Evolutionary conservation across 2,329 filamentous ascomycete genomes (phyloP), one percentile per base, ranked within the genome.

Genomic region (Pseudofabraea citricarpa): DNA sequence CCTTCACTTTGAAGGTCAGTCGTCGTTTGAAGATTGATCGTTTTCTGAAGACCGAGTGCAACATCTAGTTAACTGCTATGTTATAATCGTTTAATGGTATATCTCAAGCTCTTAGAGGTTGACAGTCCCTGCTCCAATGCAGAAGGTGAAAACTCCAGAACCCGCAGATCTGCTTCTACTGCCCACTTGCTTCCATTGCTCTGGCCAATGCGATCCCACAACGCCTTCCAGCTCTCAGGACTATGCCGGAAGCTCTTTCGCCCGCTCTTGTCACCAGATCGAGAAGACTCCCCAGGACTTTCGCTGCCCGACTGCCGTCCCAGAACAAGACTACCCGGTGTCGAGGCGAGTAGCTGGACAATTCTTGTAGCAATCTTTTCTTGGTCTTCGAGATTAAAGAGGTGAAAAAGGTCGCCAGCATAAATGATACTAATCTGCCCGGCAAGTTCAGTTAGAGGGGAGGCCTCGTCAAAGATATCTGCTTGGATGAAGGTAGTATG

Each of bases 351-450:
- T 15, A 49, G 29, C 13, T 20, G 40, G 7, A 47, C 45, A 13
- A 42, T 33, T 19, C 45, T 26, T 40, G 61, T 61, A 10, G 58
- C 58, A 18, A 62, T 58, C 36, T 59, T 52, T 9, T 66, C 51
- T 46, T 71, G 68, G 9, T 56, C 52, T 2, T 65, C 61, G 52
- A 58, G 65, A 26, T 57, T 56, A 49, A 70, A 72, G 7, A 72
- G 55, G 42, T 73, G 70, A 37, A 72, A 63, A 53, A 72, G 67
- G 0, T 64, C 64, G 0, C 61, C 59, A 3, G 67, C 58, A 35
- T 66, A 57, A 9, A 72, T 49, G 16, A 72, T 61, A 41, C 70
- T 63, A 2, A 68, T 56, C 19, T 60, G 55, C 10, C 62, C 63
- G 18, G 63, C 53, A 21, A 71, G 48, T 36, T 61, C 44, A 12